A percentile compares a stretch with the other conserved stretches of the same genome.
Conservation (phyloP, 352 stramenopile species). For the Phytophthora ramorum region DNA sequence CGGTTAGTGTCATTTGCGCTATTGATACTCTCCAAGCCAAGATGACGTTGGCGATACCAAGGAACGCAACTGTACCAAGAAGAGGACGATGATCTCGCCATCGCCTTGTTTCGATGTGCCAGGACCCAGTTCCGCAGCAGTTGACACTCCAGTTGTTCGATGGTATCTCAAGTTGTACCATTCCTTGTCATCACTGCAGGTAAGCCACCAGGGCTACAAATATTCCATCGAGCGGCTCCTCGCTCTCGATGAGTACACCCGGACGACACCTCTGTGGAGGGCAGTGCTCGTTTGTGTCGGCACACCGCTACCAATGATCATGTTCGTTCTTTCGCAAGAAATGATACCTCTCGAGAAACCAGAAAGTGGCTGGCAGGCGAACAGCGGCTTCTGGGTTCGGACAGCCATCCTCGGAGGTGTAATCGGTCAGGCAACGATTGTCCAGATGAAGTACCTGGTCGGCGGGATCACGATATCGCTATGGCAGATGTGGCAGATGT, state of each 20-base stretch:
- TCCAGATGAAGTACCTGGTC: too few species aligned
- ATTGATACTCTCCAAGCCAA: not conserved
- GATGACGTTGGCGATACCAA: not conserved
- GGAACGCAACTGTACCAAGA: not conserved
- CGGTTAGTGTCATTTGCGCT: not conserved
- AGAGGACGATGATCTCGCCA: not conserved
- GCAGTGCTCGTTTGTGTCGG: constrained; percentile 18
- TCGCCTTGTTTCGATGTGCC: not conserved
- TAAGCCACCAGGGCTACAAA: constrained; percentile 19
- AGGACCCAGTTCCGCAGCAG: too few species aligned
- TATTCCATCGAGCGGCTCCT: constrained; percentile 30
- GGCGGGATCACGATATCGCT: too few species aligned
- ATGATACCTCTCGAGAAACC: too few species aligned
- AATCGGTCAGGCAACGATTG: too few species aligned
- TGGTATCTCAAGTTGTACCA: too few species aligned
- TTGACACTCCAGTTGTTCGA: too few species aligned
- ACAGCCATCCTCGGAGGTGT: too few species aligned
- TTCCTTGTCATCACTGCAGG: not conserved
- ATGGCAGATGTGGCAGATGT: too few species aligned
- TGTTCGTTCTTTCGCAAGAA: constrained; percentile 24
- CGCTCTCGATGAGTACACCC: constrained; percentile 25
- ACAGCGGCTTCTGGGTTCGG: too few species aligned
- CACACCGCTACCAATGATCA: constrained; percentile 24
- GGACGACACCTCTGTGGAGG: not conserved
- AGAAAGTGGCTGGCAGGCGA: too few species aligned